Conservation (phyloP, 73 alveolate species). For the Symbiodinium pilosum region DNA sequence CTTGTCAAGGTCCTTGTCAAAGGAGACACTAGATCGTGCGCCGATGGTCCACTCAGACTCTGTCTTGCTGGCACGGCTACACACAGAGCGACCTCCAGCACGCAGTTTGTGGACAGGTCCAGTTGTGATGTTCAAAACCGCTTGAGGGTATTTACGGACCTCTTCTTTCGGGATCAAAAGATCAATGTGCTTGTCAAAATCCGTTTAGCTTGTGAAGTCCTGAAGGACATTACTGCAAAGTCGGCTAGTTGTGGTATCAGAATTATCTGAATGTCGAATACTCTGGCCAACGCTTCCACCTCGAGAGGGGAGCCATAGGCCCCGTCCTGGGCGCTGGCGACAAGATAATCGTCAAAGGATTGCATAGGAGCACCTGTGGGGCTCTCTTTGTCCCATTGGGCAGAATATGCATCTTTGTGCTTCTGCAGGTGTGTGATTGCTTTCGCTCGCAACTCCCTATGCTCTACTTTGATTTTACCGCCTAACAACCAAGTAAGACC, state of each 20-base stretch:
- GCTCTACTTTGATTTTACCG: neutral
- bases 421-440: neutral
- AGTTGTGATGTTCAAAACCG: too few relatives aligned
- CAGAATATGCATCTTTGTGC: neutral
- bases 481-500: neutral
- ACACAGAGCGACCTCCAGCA: too few relatives aligned
- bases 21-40: too few relatives aligned
- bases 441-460: neutral
- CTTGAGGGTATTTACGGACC: too few relatives aligned
- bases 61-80: too few relatives aligned
- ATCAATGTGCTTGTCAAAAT: neutral
- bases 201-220: neutral
- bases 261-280: neutral
- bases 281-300: neutral
- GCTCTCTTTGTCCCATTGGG: neutral
- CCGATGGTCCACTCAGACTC: too few relatives aligned
- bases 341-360: neutral
- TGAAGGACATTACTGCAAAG: neutral
- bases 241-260: neutral
- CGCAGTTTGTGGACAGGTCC: too few relatives aligned
- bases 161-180: neutral
- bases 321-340: neutral
- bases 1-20: too few relatives aligned
- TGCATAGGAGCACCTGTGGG: neutral
- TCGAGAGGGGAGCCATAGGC: neutral